Percentiles rank a stretch among this genome's conserved stretches.
phyloP scores from a whole-genome alignment of 2,329 filamentous ascomycete species.

The Aspergillus caelatus region DNA sequence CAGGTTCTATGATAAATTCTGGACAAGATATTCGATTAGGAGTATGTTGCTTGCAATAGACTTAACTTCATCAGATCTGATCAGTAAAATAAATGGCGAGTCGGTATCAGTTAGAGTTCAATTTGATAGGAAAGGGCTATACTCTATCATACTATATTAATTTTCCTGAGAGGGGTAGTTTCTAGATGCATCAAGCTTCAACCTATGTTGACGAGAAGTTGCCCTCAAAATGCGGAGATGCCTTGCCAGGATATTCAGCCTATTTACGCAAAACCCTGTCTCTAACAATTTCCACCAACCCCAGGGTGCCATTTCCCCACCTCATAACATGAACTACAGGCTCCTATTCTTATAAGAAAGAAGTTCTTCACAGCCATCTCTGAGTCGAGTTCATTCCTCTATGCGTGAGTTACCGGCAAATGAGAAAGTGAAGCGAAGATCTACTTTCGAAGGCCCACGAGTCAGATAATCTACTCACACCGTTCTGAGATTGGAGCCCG shows the following conservation, averaged over 20 bases:
- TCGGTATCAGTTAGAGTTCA: not conserved
- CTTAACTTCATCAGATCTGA: not conserved
- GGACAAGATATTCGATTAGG: too few species aligned
- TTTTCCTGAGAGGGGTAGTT: not conserved
- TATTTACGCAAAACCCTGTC: not conserved
- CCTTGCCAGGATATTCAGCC: not conserved
- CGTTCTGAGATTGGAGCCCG: not conserved
- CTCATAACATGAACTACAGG: not conserved
- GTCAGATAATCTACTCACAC: not conserved
- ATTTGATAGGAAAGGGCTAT: not conserved
- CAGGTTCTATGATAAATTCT: not conserved
- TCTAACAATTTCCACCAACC: constrained; percentile 1
- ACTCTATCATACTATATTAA: not conserved
- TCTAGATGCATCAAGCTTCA: not conserved
- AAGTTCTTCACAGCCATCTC: not conserved
- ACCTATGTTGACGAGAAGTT: not conserved
- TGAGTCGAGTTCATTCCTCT: not conserved
- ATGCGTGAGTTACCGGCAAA: not conserved
- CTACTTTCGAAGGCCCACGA: not conserved
- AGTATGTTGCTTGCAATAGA: not conserved
- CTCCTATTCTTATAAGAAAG: not conserved
- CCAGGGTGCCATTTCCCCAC: not conserved
- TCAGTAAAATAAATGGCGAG: too few species aligned
- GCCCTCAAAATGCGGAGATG: not conserved
- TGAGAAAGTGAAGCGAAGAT: not conserved